Percentiles rank a stretch among this genome's conserved stretches.
Evolutionary conservation across 768 basidiomycete species (phyloP).

Genomic region (Cystofilobasidium ferigula): DNA sequence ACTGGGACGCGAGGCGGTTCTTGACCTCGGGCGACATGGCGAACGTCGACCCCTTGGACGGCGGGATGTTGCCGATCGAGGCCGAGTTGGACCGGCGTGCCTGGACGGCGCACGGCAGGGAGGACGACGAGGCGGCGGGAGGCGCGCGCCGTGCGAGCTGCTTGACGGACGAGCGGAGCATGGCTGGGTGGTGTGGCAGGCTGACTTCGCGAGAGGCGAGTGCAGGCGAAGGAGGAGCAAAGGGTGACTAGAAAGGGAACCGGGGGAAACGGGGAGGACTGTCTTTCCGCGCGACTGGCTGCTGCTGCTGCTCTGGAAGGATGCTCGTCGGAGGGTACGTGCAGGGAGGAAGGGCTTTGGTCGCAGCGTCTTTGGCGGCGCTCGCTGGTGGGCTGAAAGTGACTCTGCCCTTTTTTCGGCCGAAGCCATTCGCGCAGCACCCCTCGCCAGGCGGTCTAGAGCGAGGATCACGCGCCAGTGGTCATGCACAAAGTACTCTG

Average conservation of each 20-base stretch:
- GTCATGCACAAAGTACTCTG: too few species aligned
- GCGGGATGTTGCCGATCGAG: conserved; percentile 23
- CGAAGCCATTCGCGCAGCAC: too few species aligned
- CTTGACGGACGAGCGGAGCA: conserved; percentile 7
- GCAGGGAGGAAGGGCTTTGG: too few species aligned
- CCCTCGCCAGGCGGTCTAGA: too few species aligned
- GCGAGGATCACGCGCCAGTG: too few species aligned
- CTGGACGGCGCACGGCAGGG: not conserved
- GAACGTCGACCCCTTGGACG: conserved; percentile 22
- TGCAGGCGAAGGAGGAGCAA: not conserved
- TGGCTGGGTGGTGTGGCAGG: not conserved
- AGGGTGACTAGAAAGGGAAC: not conserved
- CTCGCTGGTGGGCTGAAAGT: too few species aligned
- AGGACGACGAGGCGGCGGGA: conserved; percentile 7
- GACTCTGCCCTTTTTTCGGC: too few species aligned
- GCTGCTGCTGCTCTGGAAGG: too few species aligned
- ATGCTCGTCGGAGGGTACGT: too few species aligned
- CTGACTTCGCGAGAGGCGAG: not conserved
- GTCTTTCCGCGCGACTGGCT: too few species aligned
- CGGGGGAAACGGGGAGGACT: not conserved
- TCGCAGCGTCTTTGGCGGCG: too few species aligned
- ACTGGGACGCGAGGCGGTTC: conserved; percentile 14
- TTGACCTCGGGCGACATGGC: conserved; percentile 26
- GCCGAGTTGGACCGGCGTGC: not conserved
- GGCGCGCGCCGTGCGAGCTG: conserved; percentile 5